These are phyloP conservation scores for Monascus purpureus DNA, from an alignment of 495 filamentous ascomycete genomes.

Conservation along the genomic window DNA sequence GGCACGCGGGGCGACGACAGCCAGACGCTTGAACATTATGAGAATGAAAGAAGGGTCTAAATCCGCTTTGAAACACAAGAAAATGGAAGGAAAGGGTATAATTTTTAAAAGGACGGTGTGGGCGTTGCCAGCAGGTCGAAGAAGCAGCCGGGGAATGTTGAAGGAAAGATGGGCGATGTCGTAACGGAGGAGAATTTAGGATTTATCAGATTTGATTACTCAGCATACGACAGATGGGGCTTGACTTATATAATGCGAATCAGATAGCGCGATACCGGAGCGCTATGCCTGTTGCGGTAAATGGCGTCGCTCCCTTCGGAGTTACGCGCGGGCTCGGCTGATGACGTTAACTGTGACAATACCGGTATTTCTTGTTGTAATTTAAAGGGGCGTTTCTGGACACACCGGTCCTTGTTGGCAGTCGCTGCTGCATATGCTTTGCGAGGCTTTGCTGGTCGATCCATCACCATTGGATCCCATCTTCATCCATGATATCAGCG, in stretches of 20 bases:
- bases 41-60: not conserved
- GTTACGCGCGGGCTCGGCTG: not conserved
- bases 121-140: too few relatives aligned
- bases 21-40: constrained; percentile 40
- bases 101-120: too few relatives aligned
- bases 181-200: constrained; percentile 1
- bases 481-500: too few relatives aligned
- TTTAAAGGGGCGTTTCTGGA: too few relatives aligned
- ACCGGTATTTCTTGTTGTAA: too few relatives aligned
- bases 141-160: too few relatives aligned
- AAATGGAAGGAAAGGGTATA: not conserved
- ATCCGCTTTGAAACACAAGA: not conserved
- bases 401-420: too few relatives aligned
- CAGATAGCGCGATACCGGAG: not conserved
- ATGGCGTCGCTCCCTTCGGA: not conserved
- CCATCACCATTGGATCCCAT: too few relatives aligned
- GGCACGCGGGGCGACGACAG: constrained; percentile 32
- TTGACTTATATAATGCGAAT: not conserved
- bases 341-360: too few relatives aligned
- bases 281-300: not conserved
- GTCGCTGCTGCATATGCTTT: too few relatives aligned
- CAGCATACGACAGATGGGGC: not conserved
- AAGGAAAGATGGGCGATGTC: not conserved
- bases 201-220: not conserved
- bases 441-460: too few relatives aligned